phyloP scores from a whole-genome alignment of 768 basidiomycete genomes.

The Gelatoporia subvermispora region DNA sequence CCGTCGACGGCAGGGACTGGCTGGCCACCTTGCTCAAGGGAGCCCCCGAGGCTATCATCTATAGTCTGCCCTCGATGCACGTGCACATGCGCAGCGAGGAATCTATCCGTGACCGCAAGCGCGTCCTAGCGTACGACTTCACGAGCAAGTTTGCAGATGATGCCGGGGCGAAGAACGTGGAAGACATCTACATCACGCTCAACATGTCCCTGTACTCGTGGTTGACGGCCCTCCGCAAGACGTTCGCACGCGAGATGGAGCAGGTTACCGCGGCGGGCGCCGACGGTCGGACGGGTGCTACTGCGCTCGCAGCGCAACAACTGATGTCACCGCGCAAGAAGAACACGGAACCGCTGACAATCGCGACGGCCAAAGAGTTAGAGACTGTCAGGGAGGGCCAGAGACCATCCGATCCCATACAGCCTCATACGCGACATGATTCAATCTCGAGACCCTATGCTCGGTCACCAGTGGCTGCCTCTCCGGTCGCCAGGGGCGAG shows the following conservation, averaged over 20 bases:
- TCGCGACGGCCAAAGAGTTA: neutral
- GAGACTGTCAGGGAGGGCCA: too few species aligned
- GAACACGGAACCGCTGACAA: neutral
- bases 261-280: conserved; percentile 58
- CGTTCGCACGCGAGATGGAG: conserved; percentile 71
- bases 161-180: conserved; percentile 42
- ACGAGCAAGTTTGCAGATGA: conserved; percentile 60
- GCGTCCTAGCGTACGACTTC: conserved; percentile 62
- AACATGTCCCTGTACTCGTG: conserved; percentile 81
- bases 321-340: neutral
- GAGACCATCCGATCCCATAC: too few species aligned
- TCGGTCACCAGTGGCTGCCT: too few species aligned
- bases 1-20: conserved; percentile 50
- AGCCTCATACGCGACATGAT: neutral
- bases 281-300: conserved; percentile 38
- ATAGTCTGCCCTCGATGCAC: conserved; percentile 76
- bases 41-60: conserved; percentile 67
- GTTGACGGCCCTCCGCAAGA: conserved; percentile 75
- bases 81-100: conserved; percentile 80
- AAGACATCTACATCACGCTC: conserved; percentile 82
- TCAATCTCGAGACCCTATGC: too few species aligned
- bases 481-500: too few species aligned
- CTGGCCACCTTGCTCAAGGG: conserved; percentile 54
- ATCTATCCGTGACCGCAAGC: conserved; percentile 31
- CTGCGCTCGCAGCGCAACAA: neutral